Evolutionary conservation across 2,329 filamentous ascomycete species (phyloP).

Genomic region (Arthrinium phaeospermum): DNA sequence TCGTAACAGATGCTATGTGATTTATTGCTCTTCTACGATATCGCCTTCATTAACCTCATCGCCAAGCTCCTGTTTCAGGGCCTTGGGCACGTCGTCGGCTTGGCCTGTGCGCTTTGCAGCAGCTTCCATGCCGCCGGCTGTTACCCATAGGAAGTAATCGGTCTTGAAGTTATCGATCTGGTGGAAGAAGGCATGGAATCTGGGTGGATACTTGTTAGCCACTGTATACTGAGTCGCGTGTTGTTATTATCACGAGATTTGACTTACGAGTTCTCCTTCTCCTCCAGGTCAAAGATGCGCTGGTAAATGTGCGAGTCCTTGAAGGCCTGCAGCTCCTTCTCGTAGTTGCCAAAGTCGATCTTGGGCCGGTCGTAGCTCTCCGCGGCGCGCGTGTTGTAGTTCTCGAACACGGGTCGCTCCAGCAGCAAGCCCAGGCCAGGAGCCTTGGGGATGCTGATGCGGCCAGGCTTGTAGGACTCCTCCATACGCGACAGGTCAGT

Average conservation of each 20-base stretch:
- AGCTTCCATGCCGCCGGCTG: conserved; percentile 69
- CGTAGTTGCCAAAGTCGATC: conserved; percentile 80
- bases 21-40: conserved; percentile 35
- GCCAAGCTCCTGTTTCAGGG: conserved; percentile 51
- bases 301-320: conserved; percentile 93
- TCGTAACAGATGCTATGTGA: not conserved
- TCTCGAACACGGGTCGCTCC: conserved; percentile 89
- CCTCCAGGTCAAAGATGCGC: conserved; percentile 88
- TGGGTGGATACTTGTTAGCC: conserved; percentile 38
- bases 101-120: conserved; percentile 55
- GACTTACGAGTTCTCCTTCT: conserved; percentile 83
- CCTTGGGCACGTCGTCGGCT: conserved; percentile 45
- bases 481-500: conserved; percentile 73
- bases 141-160: conserved; percentile 77
- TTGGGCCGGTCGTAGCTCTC: conserved; percentile 67
- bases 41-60: conserved; percentile 60
- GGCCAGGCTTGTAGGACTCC: conserved; percentile 73
- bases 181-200: conserved; percentile 79
- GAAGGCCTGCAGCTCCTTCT: conserved; percentile 82
- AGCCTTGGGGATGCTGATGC: conserved; percentile 91
- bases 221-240: too few species aligned
- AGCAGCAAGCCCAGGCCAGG: conserved; percentile 87
- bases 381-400: conserved; percentile 78
- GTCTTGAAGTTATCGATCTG: conserved; percentile 77
- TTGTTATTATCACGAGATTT: conserved; percentile 4